These are phyloP conservation scores for Moesziomyces aphidis DNA, from an alignment of 1,284 basidiomycete species.

Conservation along the genomic window DNA sequence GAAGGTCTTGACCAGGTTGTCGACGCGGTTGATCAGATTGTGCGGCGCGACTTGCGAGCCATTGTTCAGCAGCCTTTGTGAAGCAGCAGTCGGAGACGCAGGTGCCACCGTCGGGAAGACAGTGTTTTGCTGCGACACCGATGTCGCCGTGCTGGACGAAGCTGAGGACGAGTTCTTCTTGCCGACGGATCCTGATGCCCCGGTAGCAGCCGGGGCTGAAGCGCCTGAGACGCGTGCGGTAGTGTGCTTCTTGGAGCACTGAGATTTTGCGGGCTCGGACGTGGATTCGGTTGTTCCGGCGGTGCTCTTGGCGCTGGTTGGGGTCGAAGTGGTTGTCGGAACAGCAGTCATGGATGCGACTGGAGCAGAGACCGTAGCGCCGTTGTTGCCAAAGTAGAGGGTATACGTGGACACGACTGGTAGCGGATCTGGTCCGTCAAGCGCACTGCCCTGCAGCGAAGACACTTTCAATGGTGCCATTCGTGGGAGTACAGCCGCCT, in stretches of 20 bases:
- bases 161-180: background rate
- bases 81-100: background rate
- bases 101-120: constrained; percentile 23
- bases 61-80: background rate
- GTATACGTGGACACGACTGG: constrained; percentile 30
- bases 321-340: background rate
- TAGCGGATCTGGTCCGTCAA: constrained; percentile 4
- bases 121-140: constrained; percentile 9
- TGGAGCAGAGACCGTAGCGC: constrained; percentile 10
- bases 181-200: constrained; percentile 20
- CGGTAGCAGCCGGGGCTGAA: background rate
- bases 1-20: constrained; percentile 19
- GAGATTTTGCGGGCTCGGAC: constrained; percentile 1
- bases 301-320: background rate
- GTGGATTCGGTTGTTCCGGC: constrained; percentile 6
- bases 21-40: constrained; percentile 28
- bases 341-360: constrained; percentile 1
- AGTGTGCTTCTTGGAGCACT: constrained; percentile 18
- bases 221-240: constrained; percentile 10
- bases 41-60: constrained; percentile 5
- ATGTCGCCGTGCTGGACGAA: background rate
- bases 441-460: background rate
- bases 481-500: constrained; percentile 23
- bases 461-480: constrained; percentile 5
- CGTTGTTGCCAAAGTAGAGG: constrained; percentile 23